Evolutionary conservation across 495 filamentous ascomycete species (phyloP), one percentile per base, ranked within the genome.

Genomic region (Xylaria telfairii): DNA sequence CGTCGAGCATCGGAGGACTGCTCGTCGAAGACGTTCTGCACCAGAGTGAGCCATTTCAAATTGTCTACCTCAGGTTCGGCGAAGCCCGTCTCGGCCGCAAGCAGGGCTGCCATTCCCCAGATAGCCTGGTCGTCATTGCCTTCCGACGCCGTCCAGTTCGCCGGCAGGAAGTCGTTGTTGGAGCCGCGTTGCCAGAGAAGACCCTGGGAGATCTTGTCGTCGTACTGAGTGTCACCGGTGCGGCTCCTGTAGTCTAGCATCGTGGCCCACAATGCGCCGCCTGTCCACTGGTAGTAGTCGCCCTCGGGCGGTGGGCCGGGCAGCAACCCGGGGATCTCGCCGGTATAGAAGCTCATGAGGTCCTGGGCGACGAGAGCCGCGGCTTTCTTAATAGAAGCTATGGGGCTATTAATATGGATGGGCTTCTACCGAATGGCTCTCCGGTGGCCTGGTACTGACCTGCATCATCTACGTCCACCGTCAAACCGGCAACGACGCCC

Each of bases 61-160:
- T 86, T 67, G 61, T 82, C 82, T 5, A 6, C 44, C 1, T 65
- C 44, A 19, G 87, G 81, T 73, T 90, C 81, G 28, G 88, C 86
- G 73, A 91, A 90, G 64, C 87, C 89, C 46, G 85, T 79, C 79
- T 93, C 90, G 19, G 91, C 88, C 8, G 91, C 89, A 19, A 85
- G 82, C 84, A 94, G 87, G 41, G 87, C 88, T 42, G 91, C 85
- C 75, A 93, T 84, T 51, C 81, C 89, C 92, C 90, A 92, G 74
- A 92, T 89, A 41, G 75, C 86, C 77, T 93, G 91, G 77, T 95
- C 92, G 72, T 94, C 92, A 71, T 94, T 95, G 60, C 91, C 92
- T 67, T 90, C 86, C 0, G 86, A 86, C 54, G 85, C 83, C 15
- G 88, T 90, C 75, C 92, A 92, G 75, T 95, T 94, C 26, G 65